A percentile compares a stretch with the other conserved stretches of the same genome.
phyloP scores from a whole-genome alignment of 495 filamentous ascomycete genomes.

The Tuber aestivum region DNA sequence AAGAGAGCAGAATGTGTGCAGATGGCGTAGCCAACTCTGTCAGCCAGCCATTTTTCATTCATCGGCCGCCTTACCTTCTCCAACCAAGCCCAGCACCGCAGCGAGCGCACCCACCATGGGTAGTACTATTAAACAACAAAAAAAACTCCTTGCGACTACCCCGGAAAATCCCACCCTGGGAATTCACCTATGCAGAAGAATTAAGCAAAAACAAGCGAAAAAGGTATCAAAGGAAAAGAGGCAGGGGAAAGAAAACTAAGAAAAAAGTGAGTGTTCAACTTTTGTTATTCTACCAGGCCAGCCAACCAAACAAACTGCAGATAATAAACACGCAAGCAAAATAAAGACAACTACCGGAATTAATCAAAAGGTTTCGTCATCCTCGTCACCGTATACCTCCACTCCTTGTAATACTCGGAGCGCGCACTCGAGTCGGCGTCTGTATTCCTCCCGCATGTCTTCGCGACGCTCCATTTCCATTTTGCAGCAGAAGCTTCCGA shows the following conservation, averaged over 20 bases:
- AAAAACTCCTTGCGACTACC: background rate
- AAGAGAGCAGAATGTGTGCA: background rate
- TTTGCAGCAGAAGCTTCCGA: slow-evolving; percentile 33
- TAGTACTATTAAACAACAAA: background rate
- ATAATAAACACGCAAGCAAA: background rate
- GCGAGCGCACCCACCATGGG: background rate
- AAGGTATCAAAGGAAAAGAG: background rate
- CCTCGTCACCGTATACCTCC: slow-evolving; percentile 8
- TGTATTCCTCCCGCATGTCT: slow-evolving; percentile 17
- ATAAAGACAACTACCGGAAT: background rate
- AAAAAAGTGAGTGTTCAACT: background rate
- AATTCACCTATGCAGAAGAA: background rate
- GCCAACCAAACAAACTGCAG: background rate
- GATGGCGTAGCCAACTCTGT: background rate
- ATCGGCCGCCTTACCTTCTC: background rate
- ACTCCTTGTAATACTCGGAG: slow-evolving; percentile 27
- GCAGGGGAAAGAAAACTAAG: background rate
- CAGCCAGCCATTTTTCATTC: background rate
- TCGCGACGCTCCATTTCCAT: slow-evolving; percentile 34
- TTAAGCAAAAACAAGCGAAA: background rate
- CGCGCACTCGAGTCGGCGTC: slow-evolving; percentile 31
- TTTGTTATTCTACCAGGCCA: background rate
- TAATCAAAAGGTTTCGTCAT: slow-evolving; percentile 15
- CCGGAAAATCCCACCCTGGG: background rate
- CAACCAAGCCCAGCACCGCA: background rate